Evolutionary conservation across 192 early-diverging fungal species (phyloP).

Genomic region (Coemansia sp.): DNA sequence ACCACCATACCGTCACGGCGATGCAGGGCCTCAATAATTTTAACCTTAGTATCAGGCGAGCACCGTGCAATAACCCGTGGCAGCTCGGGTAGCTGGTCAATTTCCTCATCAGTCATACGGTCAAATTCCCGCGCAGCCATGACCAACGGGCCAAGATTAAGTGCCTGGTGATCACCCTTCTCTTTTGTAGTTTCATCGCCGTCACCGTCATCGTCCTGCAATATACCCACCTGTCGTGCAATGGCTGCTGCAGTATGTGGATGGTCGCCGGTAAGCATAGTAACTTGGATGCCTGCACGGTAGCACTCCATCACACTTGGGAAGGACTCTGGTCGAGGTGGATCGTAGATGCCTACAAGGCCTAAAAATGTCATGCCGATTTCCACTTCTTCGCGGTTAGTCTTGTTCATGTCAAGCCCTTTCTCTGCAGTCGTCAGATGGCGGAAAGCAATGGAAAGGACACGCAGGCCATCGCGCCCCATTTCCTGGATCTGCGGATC

Average conservation of each 20-base stretch:
- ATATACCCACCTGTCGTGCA: constrained; percentile 81
- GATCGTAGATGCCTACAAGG: constrained; percentile 91
- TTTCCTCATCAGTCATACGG: constrained; percentile 72
- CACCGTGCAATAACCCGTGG: constrained; percentile 92
- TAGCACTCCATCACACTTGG: constrained; percentile 74
- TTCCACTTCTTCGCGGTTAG: constrained; percentile 65
- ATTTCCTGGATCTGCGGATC: constrained; percentile 67
- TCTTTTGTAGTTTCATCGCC: constrained; percentile 14
- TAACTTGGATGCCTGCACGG: constrained; percentile 88
- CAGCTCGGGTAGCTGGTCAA: constrained; percentile 75
- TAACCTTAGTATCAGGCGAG: constrained; percentile 94
- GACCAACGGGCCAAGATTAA: constrained; percentile 50
- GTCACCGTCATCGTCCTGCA: constrained; percentile 48
- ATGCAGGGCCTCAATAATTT: constrained; percentile 93
- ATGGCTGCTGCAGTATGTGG: constrained; percentile 88
- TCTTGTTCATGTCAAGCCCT: constrained; percentile 38
- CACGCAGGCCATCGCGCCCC: constrained; percentile 76
- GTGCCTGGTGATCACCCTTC: constrained; percentile 20
- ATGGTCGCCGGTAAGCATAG: constrained; percentile 97
- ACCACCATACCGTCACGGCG: constrained; percentile 68
- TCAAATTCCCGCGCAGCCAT: constrained; percentile 91
- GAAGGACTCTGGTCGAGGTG: constrained; percentile 72
- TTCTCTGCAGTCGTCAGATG: constrained; percentile 44
- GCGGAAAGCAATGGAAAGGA: constrained; percentile 78
- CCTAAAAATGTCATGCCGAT: constrained; percentile 75